Evolutionary conservation across 306 rosid species (phyloP).

Genomic region (Vicia faba): DNA sequence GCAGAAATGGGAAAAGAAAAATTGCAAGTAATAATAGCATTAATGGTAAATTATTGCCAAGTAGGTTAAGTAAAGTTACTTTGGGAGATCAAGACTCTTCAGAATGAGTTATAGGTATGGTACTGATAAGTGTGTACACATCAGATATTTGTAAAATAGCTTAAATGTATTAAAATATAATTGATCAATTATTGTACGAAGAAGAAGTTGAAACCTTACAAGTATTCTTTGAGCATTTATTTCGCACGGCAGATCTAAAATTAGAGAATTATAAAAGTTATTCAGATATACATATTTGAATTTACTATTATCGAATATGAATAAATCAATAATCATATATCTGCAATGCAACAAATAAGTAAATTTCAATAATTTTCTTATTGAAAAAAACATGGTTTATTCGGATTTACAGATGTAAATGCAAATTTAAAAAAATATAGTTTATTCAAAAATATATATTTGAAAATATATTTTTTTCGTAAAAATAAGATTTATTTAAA

Average conservation of each 20-base stretch:
- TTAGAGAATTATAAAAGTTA: constrained; percentile 1
- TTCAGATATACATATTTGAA: too few species aligned
- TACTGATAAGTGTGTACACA: constrained; percentile 6
- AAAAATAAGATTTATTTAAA: too few species aligned
- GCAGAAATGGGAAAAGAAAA: constrained; percentile 48
- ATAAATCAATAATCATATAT: too few species aligned
- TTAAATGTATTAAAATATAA: neutral
- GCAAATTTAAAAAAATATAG: too few species aligned
- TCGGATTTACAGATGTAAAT: too few species aligned
- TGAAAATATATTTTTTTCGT: too few species aligned
- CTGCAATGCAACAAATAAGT: too few species aligned
- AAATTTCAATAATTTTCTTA: too few species aligned
- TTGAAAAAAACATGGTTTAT: too few species aligned
- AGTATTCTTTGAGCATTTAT: constrained; percentile 5
- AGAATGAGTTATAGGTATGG: constrained; percentile 40
- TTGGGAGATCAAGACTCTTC: constrained; percentile 59
- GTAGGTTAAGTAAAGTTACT: constrained; percentile 79
- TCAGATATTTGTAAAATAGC: constrained; percentile 33
- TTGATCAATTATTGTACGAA: constrained; percentile 7
- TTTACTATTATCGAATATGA: too few species aligned
- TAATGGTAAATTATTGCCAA: constrained; percentile 50
- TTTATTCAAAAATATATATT: too few species aligned
- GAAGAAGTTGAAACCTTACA: neutral
- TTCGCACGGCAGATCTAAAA: constrained; percentile 2
- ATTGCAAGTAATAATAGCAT: constrained; percentile 36